Conservation (phyloP, 208 protist genomes). For the Leptomonas pyrrhocoris region DNA sequence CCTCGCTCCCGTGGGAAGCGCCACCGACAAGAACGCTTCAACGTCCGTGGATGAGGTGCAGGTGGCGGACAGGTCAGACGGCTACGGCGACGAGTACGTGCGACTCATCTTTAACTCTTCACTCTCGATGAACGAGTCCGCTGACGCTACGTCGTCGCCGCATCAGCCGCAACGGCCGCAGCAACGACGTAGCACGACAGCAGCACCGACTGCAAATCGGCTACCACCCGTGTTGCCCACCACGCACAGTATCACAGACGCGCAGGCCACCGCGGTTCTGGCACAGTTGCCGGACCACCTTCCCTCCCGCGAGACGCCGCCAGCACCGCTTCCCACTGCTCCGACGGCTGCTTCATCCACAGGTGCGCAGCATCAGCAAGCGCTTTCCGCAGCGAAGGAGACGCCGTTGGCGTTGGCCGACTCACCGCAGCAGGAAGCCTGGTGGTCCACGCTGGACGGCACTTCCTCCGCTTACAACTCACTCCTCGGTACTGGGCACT, state of each 20-base stretch:
- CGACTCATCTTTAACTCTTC: conserved; percentile 6
- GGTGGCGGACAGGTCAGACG: not conserved
- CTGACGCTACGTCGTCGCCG: not conserved
- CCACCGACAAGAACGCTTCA: not conserved
- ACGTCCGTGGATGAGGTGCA: not conserved
- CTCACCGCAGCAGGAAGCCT: conserved; percentile 11
- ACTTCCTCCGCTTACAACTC: conserved; percentile 22
- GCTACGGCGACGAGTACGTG: conserved; percentile 17
- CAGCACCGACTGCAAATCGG: not conserved
- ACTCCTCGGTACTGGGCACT: not conserved
- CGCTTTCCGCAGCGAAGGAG: not conserved
- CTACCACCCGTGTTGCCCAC: not conserved
- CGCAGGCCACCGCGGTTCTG: conserved; percentile 2
- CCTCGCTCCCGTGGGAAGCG: not conserved
- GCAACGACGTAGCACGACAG: not conserved
- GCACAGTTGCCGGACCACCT: conserved; percentile 5
- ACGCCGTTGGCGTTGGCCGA: not conserved
- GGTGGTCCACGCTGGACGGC: conserved; percentile 38
- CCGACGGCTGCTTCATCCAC: not conserved
- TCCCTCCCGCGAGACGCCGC: not conserved
- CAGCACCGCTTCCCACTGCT: not conserved
- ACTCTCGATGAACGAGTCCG: not conserved
- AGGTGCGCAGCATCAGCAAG: not conserved
- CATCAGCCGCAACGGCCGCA: not conserved
- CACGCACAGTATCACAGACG: conserved; percentile 6